Conservation (phyloP, 805 yeast species). For the Candida incommunis region DNA sequence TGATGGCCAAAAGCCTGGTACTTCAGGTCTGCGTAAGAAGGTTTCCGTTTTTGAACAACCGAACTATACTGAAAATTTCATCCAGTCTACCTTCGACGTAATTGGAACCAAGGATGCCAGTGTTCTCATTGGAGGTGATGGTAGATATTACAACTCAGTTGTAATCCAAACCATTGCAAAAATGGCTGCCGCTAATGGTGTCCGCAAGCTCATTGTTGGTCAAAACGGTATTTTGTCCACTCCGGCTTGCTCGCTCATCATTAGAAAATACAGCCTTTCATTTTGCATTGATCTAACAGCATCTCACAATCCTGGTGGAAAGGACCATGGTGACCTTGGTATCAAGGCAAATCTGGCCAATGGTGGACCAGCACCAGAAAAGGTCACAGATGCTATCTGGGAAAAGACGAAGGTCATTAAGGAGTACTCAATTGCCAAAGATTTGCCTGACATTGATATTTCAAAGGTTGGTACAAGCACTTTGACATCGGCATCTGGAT, state of each 20-base stretch:
- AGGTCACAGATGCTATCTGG: slow-evolving; percentile 78
- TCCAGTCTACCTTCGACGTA: slow-evolving; percentile 71
- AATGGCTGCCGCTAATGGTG: slow-evolving; percentile 87
- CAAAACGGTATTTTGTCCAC: slow-evolving; percentile 81
- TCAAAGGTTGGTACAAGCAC: slow-evolving; percentile 35
- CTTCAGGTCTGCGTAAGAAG: slow-evolving; percentile 91
- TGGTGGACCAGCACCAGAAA: slow-evolving; percentile 98
- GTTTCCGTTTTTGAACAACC: slow-evolving; percentile 68
- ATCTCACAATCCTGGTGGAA: slow-evolving; percentile 97
- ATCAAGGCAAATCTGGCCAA: slow-evolving; percentile 89
- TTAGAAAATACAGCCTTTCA: slow-evolving; percentile 54
- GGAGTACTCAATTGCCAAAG: slow-evolving; percentile 42
- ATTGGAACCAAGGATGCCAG: slow-evolving; percentile 68
- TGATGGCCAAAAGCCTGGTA: slow-evolving; percentile 92
- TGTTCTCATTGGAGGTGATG: slow-evolving; percentile 93
- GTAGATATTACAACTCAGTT: slow-evolving; percentile 75
- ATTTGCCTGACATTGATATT: slow-evolving; percentile 55
- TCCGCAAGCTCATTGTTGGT: slow-evolving; percentile 71
- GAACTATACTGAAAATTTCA: slow-evolving; percentile 83
- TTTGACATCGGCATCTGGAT: slow-evolving; percentile 29
- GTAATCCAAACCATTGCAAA: slow-evolving; percentile 71
- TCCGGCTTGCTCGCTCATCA: slow-evolving; percentile 92
- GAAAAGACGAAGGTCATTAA: slow-evolving; percentile 47
- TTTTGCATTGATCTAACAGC: slow-evolving; percentile 97
- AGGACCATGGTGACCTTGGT: slow-evolving; percentile 68